Conservation (phyloP, 768 basidiomycete genomes). For the Podaxis rugospora region DNA sequence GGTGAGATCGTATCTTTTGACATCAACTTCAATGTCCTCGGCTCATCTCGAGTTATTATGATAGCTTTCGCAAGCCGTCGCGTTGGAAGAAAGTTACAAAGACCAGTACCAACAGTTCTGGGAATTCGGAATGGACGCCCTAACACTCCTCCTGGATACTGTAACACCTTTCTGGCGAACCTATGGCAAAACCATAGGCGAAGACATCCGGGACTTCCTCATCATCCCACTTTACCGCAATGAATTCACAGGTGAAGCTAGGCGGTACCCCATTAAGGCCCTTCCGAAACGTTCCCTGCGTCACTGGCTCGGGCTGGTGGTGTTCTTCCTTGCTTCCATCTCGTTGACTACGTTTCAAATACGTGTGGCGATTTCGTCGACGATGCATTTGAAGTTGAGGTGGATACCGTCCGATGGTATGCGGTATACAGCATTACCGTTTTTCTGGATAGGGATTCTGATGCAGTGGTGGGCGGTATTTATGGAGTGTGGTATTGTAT, state of each 20-base stretch:
- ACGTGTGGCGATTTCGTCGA: constrained; percentile 53
- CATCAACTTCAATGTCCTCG: not conserved
- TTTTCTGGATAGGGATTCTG: constrained; percentile 59
- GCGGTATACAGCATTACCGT: constrained; percentile 58
- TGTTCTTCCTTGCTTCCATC: constrained; percentile 48
- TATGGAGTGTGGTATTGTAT: constrained; percentile 53
- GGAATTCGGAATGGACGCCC: constrained; percentile 75
- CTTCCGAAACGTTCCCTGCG: constrained; percentile 60
- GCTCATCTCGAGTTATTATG: constrained; percentile 5
- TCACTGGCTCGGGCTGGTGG: constrained; percentile 62
- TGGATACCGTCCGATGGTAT: constrained; percentile 59
- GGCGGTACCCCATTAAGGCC: constrained; percentile 54
- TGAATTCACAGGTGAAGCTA: constrained; percentile 76
- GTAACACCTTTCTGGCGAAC: constrained; percentile 79
- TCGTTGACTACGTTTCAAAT: constrained; percentile 49
- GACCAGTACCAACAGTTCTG: constrained; percentile 79
- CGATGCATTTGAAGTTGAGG: constrained; percentile 47
- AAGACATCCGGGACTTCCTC: constrained; percentile 76
- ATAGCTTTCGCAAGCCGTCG: constrained; percentile 67
- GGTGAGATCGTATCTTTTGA: constrained; percentile 31
- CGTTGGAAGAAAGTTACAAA: constrained; percentile 72
- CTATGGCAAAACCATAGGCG: constrained; percentile 77
- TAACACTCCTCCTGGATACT: constrained; percentile 71
- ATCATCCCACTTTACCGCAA: constrained; percentile 81
- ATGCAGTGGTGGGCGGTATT: constrained; percentile 66